Base-by-base conservation (phyloP, 2,329 filamentous ascomycete species). In the Magnaporthiopsis incrustans region DNA sequence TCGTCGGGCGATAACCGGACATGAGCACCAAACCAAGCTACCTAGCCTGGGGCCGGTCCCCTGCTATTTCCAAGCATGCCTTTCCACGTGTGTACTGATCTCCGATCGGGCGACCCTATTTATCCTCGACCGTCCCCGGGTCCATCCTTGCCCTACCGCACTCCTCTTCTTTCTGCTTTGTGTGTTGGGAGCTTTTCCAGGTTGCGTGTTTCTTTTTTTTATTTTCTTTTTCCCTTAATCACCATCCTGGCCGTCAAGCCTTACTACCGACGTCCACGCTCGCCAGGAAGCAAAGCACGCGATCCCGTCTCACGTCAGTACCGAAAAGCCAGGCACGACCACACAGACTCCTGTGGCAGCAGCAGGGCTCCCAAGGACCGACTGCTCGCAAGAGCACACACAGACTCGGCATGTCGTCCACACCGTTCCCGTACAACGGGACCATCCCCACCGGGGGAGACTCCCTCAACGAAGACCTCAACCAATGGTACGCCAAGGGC, bases 371-470 rank as follows among this genome's bases (percentile, higher is more conserved):
- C 8, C 22, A 25, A n/a, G 1, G 44, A 22, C 44, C 6, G 1
- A n/a, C 4, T n/a, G 44, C 44, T 53, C 44, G 44, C 22, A 25
- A 25, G 6, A 32, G 33, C 25, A 26, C 27, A 59, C 56, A 63
- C 57, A 61, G 22, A 22, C 63, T 63, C 62, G 62, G 18, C 65
- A 77, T 77, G 75, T 75, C 73, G 64, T 68, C 72, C 64, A 69
- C 71, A 14, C 68, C 73, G 63, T 64, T 74, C 60, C 72, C 72
- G 65, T 86, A 84, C 75, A 82, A 82, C 71, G 83, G 82, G 72
- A 82, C 79, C 63, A 70, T 70, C 35, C 82, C 71, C 77, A 83
- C 71, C 66, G 75, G 77, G 67, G 83, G 83, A 65, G 81, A 82
- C 73, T 82, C 82, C 35, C 11, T 14, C 11, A 38, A 11, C 11